These are phyloP conservation scores for Venturia pyrina DNA, from an alignment of 2,329 filamentous ascomycete genomes.

Conservation along the genomic window DNA sequence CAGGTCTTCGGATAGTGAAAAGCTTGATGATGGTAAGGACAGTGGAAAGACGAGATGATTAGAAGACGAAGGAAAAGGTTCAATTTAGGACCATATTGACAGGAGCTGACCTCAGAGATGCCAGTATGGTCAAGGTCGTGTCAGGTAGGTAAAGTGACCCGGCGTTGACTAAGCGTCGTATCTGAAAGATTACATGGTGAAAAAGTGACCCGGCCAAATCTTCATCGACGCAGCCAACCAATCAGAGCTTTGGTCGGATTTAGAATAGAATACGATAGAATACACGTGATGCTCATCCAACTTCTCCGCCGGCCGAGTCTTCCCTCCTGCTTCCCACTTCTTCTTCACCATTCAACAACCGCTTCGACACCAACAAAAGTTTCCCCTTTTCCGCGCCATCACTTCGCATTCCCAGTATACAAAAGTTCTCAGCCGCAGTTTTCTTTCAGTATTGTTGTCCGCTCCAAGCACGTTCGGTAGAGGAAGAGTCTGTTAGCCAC, in stretches of 20 bases:
- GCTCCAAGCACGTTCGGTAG: not conserved
- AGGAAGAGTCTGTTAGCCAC: not conserved
- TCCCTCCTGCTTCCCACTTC: not conserved
- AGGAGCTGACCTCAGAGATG: too few relatives aligned
- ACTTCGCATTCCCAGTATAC: not conserved
- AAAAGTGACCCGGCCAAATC: not conserved
- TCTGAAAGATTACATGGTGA: too few relatives aligned
- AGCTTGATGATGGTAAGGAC: too few relatives aligned
- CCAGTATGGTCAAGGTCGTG: too few relatives aligned
- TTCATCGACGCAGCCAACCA: not conserved
- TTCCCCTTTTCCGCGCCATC: not conserved
- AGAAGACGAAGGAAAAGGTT: too few relatives aligned
- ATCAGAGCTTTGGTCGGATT: too few relatives aligned
- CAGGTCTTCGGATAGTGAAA: too few relatives aligned
- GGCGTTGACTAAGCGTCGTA: too few relatives aligned
- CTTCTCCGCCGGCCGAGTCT: not conserved
- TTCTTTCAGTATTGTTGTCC: not conserved
- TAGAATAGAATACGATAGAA: too few relatives aligned
- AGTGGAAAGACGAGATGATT: too few relatives aligned
- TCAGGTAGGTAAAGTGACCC: too few relatives aligned
- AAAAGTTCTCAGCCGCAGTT: not conserved
- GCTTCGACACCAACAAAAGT: not conserved
- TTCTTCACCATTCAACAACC: not conserved
- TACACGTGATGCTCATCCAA: not conserved
- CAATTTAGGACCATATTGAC: too few relatives aligned